phyloP scores from a whole-genome alignment of 768 basidiomycete genomes.

The Punctularia strigosozonata region DNA sequence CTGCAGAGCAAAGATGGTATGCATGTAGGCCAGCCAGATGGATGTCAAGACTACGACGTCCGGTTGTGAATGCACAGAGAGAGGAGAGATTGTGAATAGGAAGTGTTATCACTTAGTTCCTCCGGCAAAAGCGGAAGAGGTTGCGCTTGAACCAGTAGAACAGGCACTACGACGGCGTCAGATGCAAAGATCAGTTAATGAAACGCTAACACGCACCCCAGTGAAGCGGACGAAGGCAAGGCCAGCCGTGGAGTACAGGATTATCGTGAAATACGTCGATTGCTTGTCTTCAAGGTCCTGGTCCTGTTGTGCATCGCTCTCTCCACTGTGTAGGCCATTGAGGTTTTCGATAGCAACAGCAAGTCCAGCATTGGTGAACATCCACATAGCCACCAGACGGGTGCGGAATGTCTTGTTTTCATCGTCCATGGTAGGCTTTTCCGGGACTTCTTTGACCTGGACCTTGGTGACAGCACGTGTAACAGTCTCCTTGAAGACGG shows the following conservation, averaged over 20 bases:
- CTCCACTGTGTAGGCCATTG: slow-evolving; percentile 46
- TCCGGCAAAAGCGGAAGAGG: slow-evolving; percentile 71
- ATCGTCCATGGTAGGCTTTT: slow-evolving; percentile 82
- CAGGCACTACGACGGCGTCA: slow-evolving; percentile 41
- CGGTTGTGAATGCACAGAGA: slow-evolving; percentile 1
- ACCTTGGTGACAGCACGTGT: slow-evolving; percentile 75
- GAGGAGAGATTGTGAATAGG: slow-evolving; percentile 3
- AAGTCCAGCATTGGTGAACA: slow-evolving; percentile 58
- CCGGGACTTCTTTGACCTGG: slow-evolving; percentile 47
- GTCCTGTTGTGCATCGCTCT: slow-evolving; percentile 26
- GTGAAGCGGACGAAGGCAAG: slow-evolving; percentile 61
- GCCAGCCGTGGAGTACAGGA: slow-evolving; percentile 70
- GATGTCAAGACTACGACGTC: no score
- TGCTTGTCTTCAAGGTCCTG: slow-evolving; percentile 28
- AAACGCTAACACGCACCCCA: slow-evolving; percentile 42
- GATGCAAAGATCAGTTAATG: background rate
- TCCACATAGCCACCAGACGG: slow-evolving; percentile 74
- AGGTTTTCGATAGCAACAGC: slow-evolving; percentile 69
- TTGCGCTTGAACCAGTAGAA: slow-evolving; percentile 78
- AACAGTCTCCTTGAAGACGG: slow-evolving; percentile 85
- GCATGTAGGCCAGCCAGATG: no score
- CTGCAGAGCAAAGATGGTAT: no score
- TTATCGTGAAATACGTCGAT: slow-evolving; percentile 61
- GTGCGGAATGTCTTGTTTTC: slow-evolving; percentile 90
- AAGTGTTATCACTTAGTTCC: slow-evolving; percentile 33